Evolutionary conservation across 2,329 filamentous ascomycete species (phyloP).

Genomic region (Ramularia endophylla): DNA sequence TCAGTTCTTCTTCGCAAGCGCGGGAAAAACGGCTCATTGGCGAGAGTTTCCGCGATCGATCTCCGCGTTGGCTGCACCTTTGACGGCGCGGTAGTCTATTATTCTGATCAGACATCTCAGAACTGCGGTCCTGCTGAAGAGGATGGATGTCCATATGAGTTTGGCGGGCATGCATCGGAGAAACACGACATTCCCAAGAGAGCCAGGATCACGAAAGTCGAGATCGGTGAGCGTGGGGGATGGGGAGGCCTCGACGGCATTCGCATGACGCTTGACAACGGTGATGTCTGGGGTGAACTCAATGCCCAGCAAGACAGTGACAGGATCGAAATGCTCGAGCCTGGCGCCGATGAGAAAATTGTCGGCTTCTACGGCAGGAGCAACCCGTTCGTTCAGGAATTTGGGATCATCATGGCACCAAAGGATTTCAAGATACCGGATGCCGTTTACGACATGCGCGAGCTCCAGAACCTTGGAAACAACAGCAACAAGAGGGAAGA

Average conservation of each 20-base stretch:
- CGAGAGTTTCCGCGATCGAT: conserved; percentile 40
- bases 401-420: conserved; percentile 45
- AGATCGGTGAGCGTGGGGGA: conserved; percentile 24
- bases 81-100: conserved; percentile 44
- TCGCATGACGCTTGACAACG: conserved; percentile 28
- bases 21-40: conserved; percentile 28
- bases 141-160: no score
- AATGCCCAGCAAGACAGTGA: conserved; percentile 1
- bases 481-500: no score
- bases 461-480: conserved; percentile 36
- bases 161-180: conserved; percentile 30
- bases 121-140: no score
- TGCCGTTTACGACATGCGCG: no score
- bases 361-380: conserved; percentile 44
- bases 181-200: conserved; percentile 25
- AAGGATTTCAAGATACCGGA: conserved; percentile 36
- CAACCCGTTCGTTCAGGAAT: conserved; percentile 28
- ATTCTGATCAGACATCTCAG: conserved; percentile 38
- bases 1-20: conserved; percentile 19
- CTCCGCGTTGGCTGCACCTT: conserved; percentile 40
- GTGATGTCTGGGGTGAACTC: conserved; percentile 28
- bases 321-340: conserved; percentile 25
- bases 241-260: conserved; percentile 25
- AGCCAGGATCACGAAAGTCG: conserved; percentile 29
- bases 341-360: conserved; percentile 34